Percentiles rank a stretch among this genome's conserved stretches.
These are phyloP conservation scores for Pichia sporocuriosa DNA, from an alignment of 805 yeast species.

Conservation along the genomic window DNA sequence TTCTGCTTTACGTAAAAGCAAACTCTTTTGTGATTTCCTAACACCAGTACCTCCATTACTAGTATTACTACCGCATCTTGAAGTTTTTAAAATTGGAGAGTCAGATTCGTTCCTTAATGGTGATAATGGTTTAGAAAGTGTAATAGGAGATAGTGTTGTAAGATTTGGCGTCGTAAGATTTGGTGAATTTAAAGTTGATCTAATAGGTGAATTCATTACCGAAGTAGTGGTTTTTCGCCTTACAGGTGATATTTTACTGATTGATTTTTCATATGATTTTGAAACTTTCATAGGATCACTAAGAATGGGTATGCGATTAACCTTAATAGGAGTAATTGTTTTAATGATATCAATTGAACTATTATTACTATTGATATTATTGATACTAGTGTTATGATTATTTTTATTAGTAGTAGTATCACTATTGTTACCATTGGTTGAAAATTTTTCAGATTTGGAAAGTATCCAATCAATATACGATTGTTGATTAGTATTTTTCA, in stretches of 20 bases:
- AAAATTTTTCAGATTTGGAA: too few species aligned
- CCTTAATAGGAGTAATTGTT: neutral
- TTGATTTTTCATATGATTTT: conserved; percentile 4
- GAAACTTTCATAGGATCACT: too few species aligned
- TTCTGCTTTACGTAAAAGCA: conserved; percentile 19
- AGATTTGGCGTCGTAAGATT: too few species aligned
- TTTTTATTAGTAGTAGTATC: too few species aligned
- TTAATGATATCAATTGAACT: neutral
- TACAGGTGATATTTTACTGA: conserved; percentile 14
- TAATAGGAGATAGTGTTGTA: neutral
- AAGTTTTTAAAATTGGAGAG: neutral
- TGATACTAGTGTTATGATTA: too few species aligned
- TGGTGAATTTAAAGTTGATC: too few species aligned
- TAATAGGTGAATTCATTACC: neutral
- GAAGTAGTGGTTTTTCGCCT: neutral
- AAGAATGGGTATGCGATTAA: too few species aligned
- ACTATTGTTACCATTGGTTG: neutral
- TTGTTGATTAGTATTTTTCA: neutral
- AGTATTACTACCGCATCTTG: conserved; percentile 1
- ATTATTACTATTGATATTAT: too few species aligned
- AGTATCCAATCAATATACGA: conserved; percentile 2
- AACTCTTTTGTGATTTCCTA: conserved; percentile 17
- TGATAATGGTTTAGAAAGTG: conserved; percentile 1
- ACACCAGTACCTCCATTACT: conserved; percentile 9
- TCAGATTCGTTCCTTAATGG: conserved; percentile 1